Conservation (phyloP, 2,329 filamentous ascomycete species). For the Pseudocercospora pini-densiflorae region DNA sequence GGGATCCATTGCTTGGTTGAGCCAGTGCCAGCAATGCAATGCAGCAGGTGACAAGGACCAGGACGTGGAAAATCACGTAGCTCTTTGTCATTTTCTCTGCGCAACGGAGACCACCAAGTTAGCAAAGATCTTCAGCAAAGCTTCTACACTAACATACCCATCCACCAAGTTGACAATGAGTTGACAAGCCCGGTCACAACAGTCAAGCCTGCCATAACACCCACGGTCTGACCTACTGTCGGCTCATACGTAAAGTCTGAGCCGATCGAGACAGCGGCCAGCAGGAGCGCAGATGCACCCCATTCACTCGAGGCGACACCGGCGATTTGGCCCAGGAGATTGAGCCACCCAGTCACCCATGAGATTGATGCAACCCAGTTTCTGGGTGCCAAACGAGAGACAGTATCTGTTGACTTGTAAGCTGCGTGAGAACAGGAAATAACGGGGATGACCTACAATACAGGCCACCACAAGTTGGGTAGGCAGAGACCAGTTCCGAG, state of each 20-base stretch:
- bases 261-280: slow-evolving; percentile 59
- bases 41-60: slow-evolving; percentile 56
- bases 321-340: slow-evolving; percentile 55
- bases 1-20: slow-evolving; percentile 37
- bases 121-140: no score
- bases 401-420: slow-evolving; percentile 44
- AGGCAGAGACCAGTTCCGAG: slow-evolving; percentile 62
- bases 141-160: slow-evolving; percentile 34
- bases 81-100: slow-evolving; percentile 59
- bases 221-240: slow-evolving; percentile 54
- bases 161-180: slow-evolving; percentile 61
- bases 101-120: no score
- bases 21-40: slow-evolving; percentile 58
- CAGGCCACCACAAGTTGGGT: slow-evolving; percentile 60
- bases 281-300: slow-evolving; percentile 60
- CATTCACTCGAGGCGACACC: slow-evolving; percentile 63
- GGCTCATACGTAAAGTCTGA: slow-evolving; percentile 42
- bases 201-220: slow-evolving; percentile 60
- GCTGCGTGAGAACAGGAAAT: background rate
- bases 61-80: slow-evolving; percentile 63
- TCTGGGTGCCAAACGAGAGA: slow-evolving; percentile 57
- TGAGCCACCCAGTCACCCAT: slow-evolving; percentile 51
- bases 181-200: slow-evolving; percentile 59
- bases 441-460: slow-evolving; percentile 45
- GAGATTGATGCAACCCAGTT: slow-evolving; percentile 55